Percentiles rank a stretch among this genome's conserved stretches.
These are phyloP conservation scores for Candida taoyuanica DNA, from an alignment of 805 yeast genomes.

Conservation along the genomic window DNA sequence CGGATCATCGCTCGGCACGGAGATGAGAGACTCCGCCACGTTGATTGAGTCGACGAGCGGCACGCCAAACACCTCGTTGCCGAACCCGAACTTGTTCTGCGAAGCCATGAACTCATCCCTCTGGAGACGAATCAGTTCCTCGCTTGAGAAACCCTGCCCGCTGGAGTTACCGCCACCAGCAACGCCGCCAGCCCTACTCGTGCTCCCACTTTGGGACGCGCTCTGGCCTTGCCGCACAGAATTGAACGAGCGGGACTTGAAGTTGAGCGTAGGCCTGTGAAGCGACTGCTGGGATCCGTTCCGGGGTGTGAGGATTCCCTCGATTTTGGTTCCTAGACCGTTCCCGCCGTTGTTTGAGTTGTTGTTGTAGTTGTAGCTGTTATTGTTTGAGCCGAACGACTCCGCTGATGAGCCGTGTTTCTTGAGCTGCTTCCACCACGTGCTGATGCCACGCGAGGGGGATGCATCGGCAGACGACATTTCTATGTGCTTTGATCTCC, in stretches of 20 bases:
- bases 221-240: slow-evolving; percentile 19
- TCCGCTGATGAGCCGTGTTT: slow-evolving; percentile 24
- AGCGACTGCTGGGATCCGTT: slow-evolving; percentile 14
- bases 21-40: slow-evolving; percentile 73
- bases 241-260: slow-evolving; percentile 33
- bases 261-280: slow-evolving; percentile 30
- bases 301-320: slow-evolving; percentile 13
- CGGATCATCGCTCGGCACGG: slow-evolving; percentile 51
- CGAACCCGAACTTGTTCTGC: slow-evolving; percentile 32
- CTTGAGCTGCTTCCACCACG: slow-evolving; percentile 41
- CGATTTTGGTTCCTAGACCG: slow-evolving; percentile 7
- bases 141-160: slow-evolving; percentile 11
- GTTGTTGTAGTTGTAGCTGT: slow-evolving; percentile 6
- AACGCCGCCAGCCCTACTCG: slow-evolving; percentile 2
- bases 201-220: background rate
- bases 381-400: slow-evolving; percentile 11
- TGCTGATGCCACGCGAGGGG: slow-evolving; percentile 32
- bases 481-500: background rate
- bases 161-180: slow-evolving; percentile 3
- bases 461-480: slow-evolving; percentile 27
- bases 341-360: background rate
- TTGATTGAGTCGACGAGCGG: slow-evolving; percentile 65
- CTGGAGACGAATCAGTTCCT: slow-evolving; percentile 28
- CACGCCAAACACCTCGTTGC: slow-evolving; percentile 68
- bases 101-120: slow-evolving; percentile 35